These are phyloP conservation scores for Effrenium voratum DNA, from an alignment of 73 alveolate species.

Conservation along the genomic window DNA sequence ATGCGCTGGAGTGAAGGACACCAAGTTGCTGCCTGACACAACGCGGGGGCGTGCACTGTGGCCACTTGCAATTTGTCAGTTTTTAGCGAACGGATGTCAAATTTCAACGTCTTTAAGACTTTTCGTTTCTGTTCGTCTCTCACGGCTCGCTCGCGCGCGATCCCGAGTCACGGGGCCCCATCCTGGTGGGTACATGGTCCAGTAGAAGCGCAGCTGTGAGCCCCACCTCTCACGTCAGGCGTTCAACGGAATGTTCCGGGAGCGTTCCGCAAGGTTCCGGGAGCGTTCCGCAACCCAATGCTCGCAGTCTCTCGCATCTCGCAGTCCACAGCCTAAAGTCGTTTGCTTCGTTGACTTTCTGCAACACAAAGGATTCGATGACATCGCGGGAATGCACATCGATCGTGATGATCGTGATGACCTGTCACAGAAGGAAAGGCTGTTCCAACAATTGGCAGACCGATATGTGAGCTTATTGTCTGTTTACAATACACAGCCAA, in stretches of 20 bases:
- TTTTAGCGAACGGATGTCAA: too few relatives aligned
- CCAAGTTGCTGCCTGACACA: slow-evolving; percentile 47
- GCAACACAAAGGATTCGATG: slow-evolving; percentile 72
- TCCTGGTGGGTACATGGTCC: slow-evolving; percentile 87
- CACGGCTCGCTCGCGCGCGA: background rate
- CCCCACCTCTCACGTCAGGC: slow-evolving; percentile 52
- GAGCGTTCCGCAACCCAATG: background rate
- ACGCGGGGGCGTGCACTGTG: too few relatives aligned
- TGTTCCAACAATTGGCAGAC: background rate
- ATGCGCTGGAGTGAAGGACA: slow-evolving; percentile 92
- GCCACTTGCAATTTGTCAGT: too few relatives aligned
- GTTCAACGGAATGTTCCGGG: background rate
- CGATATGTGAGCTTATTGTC: background rate
- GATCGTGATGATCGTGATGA: slow-evolving; percentile 88
- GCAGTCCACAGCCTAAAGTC: slow-evolving; percentile 22
- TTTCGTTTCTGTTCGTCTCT: background rate
- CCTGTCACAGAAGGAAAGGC: background rate
- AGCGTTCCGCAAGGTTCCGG: background rate
- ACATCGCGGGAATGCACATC: slow-evolving; percentile 83
- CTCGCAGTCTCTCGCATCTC: background rate
- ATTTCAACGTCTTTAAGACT: too few relatives aligned
- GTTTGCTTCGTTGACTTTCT: slow-evolving; percentile 81
- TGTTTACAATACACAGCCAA: background rate
- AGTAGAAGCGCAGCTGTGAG: slow-evolving; percentile 74
- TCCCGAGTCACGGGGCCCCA: background rate